Base-by-base conservation (phyloP, 345 rosid genomes). In the Sisymbrium altissimum region DNA sequence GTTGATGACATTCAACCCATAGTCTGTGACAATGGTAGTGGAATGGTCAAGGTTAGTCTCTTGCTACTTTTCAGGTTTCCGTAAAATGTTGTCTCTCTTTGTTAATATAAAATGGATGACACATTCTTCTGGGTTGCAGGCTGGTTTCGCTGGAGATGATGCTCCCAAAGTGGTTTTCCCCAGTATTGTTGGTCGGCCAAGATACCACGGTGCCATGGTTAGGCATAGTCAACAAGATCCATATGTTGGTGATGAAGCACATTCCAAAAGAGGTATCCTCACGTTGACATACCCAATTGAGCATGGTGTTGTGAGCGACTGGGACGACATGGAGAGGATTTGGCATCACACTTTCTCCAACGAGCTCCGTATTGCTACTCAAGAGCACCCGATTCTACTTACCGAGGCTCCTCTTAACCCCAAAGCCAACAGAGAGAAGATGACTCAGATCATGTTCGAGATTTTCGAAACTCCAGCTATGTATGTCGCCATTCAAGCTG, bases 21-120 rank as follows among this genome's bases (percentile, higher is more conserved):
- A 15, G 75, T 89, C 11, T 89, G 91, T 33, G 95, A 88, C 73
- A 88, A 86, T 86, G 89, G 93, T 76, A 86, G 88, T 1, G 88
- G 90, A 76, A 88, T 88, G 95, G 91, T 89, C 66, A 89, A 89
- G 90, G 95, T 89, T 67, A 23, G 70, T 56, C 13, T 36, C 11
- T 13, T 38, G n/a, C n/a, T n/a, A n/a, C 12, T n/a, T 33, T 38
- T 68, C 39, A 14, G 15, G 3, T 15, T 40, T 29, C 25, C 14
- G 21, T 38, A 35, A 25, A n/a, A 39, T 23, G 4, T 8, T 27
- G 2, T 27, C 3, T 27, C 29, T 27, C 29, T 33, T 6, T 54
- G 14, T 54, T 0, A 23, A 4, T 4, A 30, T 4, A 6, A 5
- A 17, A 9, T 30, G n/a, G 21, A n/a, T n/a, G 4, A 43, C n/a